Conservation (phyloP, 495 filamentous ascomycete species). For the Aspergillus ellipticus region DNA sequence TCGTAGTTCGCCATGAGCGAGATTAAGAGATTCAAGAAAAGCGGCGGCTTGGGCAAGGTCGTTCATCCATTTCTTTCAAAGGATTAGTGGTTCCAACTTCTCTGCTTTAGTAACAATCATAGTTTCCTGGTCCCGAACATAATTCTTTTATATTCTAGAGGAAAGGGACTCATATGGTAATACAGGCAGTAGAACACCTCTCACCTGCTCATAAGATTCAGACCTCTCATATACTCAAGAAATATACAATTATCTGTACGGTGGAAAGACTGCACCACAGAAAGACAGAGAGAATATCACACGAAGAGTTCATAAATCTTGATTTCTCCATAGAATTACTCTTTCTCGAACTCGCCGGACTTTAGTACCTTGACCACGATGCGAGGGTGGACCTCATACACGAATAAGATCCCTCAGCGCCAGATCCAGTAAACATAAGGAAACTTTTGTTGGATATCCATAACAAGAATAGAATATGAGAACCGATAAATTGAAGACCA, state of each 20-base stretch:
- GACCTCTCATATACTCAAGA: slow-evolving; percentile 39
- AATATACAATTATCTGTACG: slow-evolving; percentile 33
- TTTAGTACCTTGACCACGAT: slow-evolving; percentile 38
- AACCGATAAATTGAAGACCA: slow-evolving; percentile 6
- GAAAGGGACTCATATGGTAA: slow-evolving; percentile 21
- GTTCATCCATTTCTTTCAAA: slow-evolving; percentile 39
- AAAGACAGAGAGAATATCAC: slow-evolving; percentile 33
- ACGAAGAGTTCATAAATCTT: slow-evolving; percentile 32
- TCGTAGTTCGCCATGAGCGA: slow-evolving; percentile 34
- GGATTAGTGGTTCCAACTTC: slow-evolving; percentile 27
- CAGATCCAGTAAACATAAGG: slow-evolving; percentile 30
- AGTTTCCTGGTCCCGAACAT: slow-evolving; percentile 21
- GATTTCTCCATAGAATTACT: slow-evolving; percentile 32
- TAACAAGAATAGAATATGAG: slow-evolving; percentile 10
- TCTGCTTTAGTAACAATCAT: slow-evolving; percentile 26
- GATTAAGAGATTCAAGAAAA: slow-evolving; percentile 35
- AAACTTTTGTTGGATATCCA: slow-evolving; percentile 22
- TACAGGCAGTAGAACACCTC: slow-evolving; percentile 9
- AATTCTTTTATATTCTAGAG: slow-evolving; percentile 23
- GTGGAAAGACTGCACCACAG: slow-evolving; percentile 29
- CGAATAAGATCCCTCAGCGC: slow-evolving; percentile 32
- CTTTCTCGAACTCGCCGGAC: slow-evolving; percentile 29
- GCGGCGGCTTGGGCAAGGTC: slow-evolving; percentile 36
- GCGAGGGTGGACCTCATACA: slow-evolving; percentile 37
- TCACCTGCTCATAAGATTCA: slow-evolving; percentile 2